Conservation (phyloP, 257 asterid species). For the Solanum dulcamara region DNA sequence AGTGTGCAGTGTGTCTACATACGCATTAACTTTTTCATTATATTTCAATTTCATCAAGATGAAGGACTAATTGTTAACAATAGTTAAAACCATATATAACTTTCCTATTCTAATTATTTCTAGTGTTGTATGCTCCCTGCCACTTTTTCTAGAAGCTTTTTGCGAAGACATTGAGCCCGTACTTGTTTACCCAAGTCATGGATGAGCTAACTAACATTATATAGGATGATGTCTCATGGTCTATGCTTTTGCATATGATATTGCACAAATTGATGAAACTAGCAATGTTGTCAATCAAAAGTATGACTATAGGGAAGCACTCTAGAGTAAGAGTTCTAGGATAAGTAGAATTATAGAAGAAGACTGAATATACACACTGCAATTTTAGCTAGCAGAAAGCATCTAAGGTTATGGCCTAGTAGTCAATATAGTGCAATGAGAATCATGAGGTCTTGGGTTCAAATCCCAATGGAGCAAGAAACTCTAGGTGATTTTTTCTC, state of each 20-base stretch:
- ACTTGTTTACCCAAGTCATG: not conserved
- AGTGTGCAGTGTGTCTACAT: constrained; percentile 15
- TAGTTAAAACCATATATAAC: not conserved
- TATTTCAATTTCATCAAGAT: not conserved
- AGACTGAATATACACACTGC: not conserved
- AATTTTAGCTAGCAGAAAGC: not conserved
- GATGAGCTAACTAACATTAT: not conserved
- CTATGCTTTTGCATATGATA: not conserved
- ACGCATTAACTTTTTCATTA: not conserved
- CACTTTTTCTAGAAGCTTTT: not conserved
- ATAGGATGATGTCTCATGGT: not conserved
- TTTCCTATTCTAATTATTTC: not conserved
- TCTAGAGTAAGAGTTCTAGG: not conserved
- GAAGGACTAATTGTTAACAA: not conserved
- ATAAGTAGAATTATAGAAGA: not conserved
- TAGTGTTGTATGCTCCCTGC: not conserved
- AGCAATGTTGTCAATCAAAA: not conserved
- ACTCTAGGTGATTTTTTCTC: not conserved
- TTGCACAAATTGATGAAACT: not conserved
- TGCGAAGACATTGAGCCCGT: not conserved
- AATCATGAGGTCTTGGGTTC: not conserved
- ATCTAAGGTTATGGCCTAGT: not conserved
- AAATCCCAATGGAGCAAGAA: not conserved
- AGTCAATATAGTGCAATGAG: not conserved
- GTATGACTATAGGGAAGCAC: not conserved